Evolutionary conservation across 2,329 filamentous ascomycete species (phyloP), one percentile per base, ranked within the genome.

Genomic region (Thielaviopsis punctulata): DNA sequence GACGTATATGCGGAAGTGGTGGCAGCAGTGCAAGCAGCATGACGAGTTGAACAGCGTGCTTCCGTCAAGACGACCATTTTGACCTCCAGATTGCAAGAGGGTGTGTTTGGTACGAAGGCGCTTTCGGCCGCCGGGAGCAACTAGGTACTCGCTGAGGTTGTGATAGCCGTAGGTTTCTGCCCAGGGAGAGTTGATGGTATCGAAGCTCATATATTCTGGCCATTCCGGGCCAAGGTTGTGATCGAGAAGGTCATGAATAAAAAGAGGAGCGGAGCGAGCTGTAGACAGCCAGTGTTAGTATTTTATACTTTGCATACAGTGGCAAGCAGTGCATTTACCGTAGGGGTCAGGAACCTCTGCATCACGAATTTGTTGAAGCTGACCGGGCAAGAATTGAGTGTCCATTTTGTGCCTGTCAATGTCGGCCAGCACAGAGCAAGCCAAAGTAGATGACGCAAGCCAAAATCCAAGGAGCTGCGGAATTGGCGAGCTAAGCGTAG

Each of bases 191-290:
- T 36, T 15, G 25, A 52, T 48, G 30, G 49, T 50, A 19, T 54
- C 45, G 30, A 56, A 22, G 21, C 39, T 49, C 27, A 54, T 50
- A 19, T 49, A 53, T 25, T 55, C 53, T 27, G 53, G 53, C 56
- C 56, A 57, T 54, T 57, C 56, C 33, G 51, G 41, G 22, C 27
- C 47, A 13, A 57, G 25, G 21, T 53, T 56, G 12, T 57, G 56
- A 45, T 57, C 55, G 36, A 57, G 55, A 12, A 57, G 49, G 41
- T 57, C 56, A 41, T 57, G 53, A 15, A 57, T 50, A 45, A 57
- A 53, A 15, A 57, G 52, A 2, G 56, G 56, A 2, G 53, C 52
- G 21, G 56, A 56, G 18, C 56, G 51, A 27, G 44, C 56, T 57
- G 46, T n/a, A 9, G 8, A 41, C n/a, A 19, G 36, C 15, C n/a